Conservation (phyloP, 331 rosid species). For the Quercus tomentella region DNA sequence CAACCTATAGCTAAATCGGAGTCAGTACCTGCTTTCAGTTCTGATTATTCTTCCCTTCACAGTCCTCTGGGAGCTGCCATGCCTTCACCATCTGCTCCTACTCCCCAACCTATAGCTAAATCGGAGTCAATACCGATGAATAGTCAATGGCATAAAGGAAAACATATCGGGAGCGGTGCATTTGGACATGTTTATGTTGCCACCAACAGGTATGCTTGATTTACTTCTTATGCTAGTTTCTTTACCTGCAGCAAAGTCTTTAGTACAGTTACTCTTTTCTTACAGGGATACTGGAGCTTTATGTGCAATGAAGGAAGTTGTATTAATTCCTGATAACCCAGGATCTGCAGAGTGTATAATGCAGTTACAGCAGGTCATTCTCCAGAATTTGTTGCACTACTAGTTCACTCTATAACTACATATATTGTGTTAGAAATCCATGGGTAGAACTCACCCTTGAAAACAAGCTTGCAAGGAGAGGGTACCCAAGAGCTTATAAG, state of each 20-base stretch:
- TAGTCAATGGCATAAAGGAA: conserved; percentile 86
- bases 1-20: conserved; percentile 45
- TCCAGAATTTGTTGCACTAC: conserved; percentile 1
- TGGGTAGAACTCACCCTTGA: no score
- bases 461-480: no score
- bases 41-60: no score
- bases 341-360: conserved; percentile 77
- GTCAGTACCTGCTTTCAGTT: conserved; percentile 11
- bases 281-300: conserved; percentile 80
- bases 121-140: conserved; percentile 50
- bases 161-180: conserved; percentile 88
- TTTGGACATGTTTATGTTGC: conserved; percentile 90
- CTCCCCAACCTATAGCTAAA: conserved; percentile 38
- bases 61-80: conserved; percentile 61
- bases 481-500: no score
- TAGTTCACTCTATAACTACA: not conserved
- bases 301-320: conserved; percentile 97
- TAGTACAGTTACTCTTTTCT: conserved; percentile 4
- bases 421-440: no score
- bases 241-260: conserved; percentile 13
- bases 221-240: conserved; percentile 5
- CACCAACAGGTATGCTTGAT: conserved; percentile 53
- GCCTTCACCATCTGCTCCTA: conserved; percentile 42
- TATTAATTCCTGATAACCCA: conserved; percentile 74
- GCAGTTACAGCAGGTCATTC: conserved; percentile 81